These are phyloP conservation scores for Colletotrichum destructivum DNA, from an alignment of 2,329 filamentous ascomycete species.

Conservation along the genomic window DNA sequence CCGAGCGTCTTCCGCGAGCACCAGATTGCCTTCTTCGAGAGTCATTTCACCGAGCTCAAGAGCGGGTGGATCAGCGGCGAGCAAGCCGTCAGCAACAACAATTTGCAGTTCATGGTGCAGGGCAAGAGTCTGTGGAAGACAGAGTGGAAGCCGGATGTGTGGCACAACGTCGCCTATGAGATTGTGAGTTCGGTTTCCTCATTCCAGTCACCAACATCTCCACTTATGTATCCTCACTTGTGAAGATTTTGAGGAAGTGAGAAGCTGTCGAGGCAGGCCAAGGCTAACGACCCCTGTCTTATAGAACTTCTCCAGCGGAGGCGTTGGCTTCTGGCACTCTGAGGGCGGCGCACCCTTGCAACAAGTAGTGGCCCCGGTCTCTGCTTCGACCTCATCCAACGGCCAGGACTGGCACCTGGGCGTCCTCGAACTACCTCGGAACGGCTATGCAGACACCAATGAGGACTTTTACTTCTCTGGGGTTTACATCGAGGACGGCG, in stretches of 20 bases:
- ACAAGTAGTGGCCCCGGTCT: constrained; percentile 73
- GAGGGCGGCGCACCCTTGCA: constrained; percentile 71
- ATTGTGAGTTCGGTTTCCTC: constrained; percentile 60
- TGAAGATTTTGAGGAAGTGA: constrained; percentile 4
- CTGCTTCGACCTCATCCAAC: constrained; percentile 74
- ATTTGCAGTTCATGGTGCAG: constrained; percentile 76
- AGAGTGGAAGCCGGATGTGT: constrained; percentile 73
- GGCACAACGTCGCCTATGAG: constrained; percentile 84
- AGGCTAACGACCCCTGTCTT: neutral
- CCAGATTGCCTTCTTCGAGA: constrained; percentile 75
- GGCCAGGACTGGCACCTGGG: constrained; percentile 82
- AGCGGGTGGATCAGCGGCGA: constrained; percentile 72
- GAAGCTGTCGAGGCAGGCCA: neutral
- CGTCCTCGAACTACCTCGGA: constrained; percentile 74
- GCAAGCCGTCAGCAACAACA: constrained; percentile 61
- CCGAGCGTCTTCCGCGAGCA: constrained; percentile 77
- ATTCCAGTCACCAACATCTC: neutral
- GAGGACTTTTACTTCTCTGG: constrained; percentile 83
- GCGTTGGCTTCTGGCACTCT: constrained; percentile 80
- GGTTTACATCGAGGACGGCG: constrained; percentile 74
- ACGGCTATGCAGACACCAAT: constrained; percentile 65
- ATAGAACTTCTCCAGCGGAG: constrained; percentile 71
- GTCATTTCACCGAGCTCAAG: constrained; percentile 83
- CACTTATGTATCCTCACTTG: neutral
- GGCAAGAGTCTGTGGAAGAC: constrained; percentile 75